Percentiles rank a stretch among this genome's conserved stretches.
Evolutionary conservation across 352 stramenopile genomes (phyloP).

Genomic region (Phytophthora multivora): DNA sequence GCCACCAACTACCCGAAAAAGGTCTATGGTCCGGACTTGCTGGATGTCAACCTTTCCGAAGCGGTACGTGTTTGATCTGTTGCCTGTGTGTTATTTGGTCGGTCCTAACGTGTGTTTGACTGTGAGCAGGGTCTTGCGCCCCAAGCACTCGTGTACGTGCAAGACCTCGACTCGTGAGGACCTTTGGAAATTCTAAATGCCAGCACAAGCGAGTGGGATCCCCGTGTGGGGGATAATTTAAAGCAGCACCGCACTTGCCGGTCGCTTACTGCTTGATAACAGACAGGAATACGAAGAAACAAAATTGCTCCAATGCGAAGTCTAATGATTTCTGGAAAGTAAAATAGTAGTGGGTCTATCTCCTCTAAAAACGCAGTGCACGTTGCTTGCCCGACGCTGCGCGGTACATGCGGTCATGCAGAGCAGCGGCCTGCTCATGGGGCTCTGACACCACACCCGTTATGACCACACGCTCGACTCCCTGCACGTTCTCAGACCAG

Average conservation of each 20-base stretch:
- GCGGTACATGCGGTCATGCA: slow-evolving; percentile 87
- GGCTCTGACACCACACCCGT: slow-evolving; percentile 52
- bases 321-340: slow-evolving; percentile 27
- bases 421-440: slow-evolving; percentile 75
- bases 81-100: neutral
- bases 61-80: slow-evolving; percentile 46
- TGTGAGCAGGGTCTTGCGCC: slow-evolving; percentile 62
- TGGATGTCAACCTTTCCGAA: slow-evolving; percentile 69
- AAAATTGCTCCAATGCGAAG: neutral
- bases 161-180: slow-evolving; percentile 82
- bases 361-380: slow-evolving; percentile 46
- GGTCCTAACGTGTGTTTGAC: slow-evolving; percentile 2
- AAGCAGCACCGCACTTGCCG: neutral
- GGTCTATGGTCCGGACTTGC: slow-evolving; percentile 63
- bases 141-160: slow-evolving; percentile 80
- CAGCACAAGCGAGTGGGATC: slow-evolving; percentile 11
- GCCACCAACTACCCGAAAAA: slow-evolving; percentile 88
- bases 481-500: slow-evolving; percentile 79
- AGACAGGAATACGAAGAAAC: neutral
- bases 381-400: slow-evolving; percentile 77
- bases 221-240: slow-evolving; percentile 14
- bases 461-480: slow-evolving; percentile 75
- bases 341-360: slow-evolving; percentile 14
- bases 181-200: slow-evolving; percentile 18
- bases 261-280: neutral